Conservation (phyloP, 345 rosid genomes). For the Melaleuca alternifolia region DNA sequence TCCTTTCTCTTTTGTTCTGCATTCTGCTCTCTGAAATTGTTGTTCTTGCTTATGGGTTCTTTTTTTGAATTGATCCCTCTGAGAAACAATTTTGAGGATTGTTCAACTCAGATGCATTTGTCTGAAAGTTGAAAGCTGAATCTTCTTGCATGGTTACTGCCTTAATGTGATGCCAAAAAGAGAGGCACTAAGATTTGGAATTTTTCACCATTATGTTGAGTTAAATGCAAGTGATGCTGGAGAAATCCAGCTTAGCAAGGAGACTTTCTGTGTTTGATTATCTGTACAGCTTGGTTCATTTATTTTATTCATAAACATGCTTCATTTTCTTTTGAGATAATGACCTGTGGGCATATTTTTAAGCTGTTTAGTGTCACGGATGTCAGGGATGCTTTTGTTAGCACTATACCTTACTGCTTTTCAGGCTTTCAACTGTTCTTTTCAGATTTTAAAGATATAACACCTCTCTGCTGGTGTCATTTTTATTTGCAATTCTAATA, state of each 20-base stretch:
- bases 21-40: too few species aligned
- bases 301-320: rapidly evolving
- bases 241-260: background rate
- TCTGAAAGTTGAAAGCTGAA: too few species aligned
- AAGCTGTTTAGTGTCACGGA: background rate
- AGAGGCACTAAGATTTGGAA: background rate
- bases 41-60: too few species aligned
- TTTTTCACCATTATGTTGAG: background rate
- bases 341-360: background rate
- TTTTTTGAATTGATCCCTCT: too few species aligned
- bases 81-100: too few species aligned
- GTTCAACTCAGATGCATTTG: too few species aligned
- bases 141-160: too few species aligned
- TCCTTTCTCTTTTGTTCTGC: too few species aligned
- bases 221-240: background rate
- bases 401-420: background rate
- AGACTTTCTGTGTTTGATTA: background rate
- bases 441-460: background rate
- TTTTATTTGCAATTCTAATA: rapidly evolving
- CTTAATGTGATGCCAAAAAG: too few species aligned
- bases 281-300: background rate
- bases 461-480: background rate
- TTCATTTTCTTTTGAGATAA: background rate
- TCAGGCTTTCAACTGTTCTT: background rate
- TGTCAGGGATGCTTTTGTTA: background rate